phyloP scores from a whole-genome alignment of 1,284 basidiomycete species.

The Austroboletus rostrupii region DNA sequence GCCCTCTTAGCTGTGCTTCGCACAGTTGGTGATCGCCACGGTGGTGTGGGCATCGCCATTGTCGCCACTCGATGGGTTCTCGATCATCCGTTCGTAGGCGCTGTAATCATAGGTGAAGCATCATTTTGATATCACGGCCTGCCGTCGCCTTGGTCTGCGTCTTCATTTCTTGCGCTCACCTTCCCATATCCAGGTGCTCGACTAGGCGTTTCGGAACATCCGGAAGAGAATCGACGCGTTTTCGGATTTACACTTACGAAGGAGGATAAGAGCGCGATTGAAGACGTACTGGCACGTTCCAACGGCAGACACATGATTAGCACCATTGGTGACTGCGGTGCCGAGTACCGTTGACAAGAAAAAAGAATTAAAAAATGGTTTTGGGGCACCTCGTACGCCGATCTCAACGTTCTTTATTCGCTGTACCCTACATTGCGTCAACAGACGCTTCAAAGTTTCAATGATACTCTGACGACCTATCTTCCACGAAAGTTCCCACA shows the following conservation, averaged over 20 bases:
- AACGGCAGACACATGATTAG: constrained; percentile 59
- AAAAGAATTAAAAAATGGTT: not conserved
- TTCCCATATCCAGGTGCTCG: constrained; percentile 52
- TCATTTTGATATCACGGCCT: constrained; percentile 6
- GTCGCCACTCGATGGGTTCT: constrained; percentile 79
- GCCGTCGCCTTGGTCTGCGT: not conserved
- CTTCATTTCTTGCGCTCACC: not conserved
- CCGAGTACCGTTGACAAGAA: constrained; percentile 63
- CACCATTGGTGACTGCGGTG: constrained; percentile 75
- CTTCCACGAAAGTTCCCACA: too few species aligned
- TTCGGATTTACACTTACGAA: constrained; percentile 55
- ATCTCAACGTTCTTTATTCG: too few species aligned
- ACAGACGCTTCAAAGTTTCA: too few species aligned
- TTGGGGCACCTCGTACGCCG: too few species aligned
- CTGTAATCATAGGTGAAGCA: constrained; percentile 68
- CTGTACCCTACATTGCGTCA: too few species aligned
- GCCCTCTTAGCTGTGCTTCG: constrained; percentile 55
- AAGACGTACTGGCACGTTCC: constrained; percentile 55
- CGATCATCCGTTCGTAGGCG: constrained; percentile 73
- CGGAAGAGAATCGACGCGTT: constrained; percentile 61
- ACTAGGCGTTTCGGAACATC: constrained; percentile 72
- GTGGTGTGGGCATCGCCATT: constrained; percentile 68
- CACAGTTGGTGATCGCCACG: constrained; percentile 63
- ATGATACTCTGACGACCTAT: too few species aligned
- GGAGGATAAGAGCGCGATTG: constrained; percentile 58